Evolutionary conservation across 1,139 yeast species (phyloP), one percentile per base, ranked within the genome.

Genomic region (Blastobotrys buckinghamii): DNA sequence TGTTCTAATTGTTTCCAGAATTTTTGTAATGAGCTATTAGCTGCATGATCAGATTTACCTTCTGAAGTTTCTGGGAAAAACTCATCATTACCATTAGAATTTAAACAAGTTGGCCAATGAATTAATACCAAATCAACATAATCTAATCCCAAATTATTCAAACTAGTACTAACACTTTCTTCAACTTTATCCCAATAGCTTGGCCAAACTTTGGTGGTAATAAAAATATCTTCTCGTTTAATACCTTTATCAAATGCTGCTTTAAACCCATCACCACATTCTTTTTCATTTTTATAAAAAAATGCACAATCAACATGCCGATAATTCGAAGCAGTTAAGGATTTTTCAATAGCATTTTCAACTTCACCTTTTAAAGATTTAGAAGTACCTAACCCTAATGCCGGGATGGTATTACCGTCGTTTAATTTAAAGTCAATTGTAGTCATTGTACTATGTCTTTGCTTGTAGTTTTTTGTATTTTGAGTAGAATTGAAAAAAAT

Each of bases 71-170:
- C 38, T 6, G 44, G 44, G 15, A 9, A 15, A 34, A 42, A 39
- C 10, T 44, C 48, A 17, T 49, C 42, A 9, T 39, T 39, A 20
- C 79, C 80, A 44, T 72, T 74, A 13, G 45, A 26, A 17, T 33
- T 39, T 10, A 30, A 19, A 5, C 39, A 43, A 44, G 77, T 73
- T 2, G 96, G 96, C 94, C 95, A 87, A 69, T 88, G 96, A 64
- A 86, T 78, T 63, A 88, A 74, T 67, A 82, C 84, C 55, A 89
- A 73, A 64, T 88, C 96, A 48, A 89, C 80, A 60, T 88, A 89
- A 45, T 84, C 94, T 55, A 84, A 64, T 1, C 82, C 82, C 59
- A 89, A 73, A 59, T 79, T 78, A 55, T 75, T 63, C 61, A 88
- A 74, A 1, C 94, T 81, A 43, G 65, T 70, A 42, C 81, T 78